Evolutionary conservation across 352 stramenopile species (phyloP).

Genomic region (Phytophthora citrophthora): DNA sequence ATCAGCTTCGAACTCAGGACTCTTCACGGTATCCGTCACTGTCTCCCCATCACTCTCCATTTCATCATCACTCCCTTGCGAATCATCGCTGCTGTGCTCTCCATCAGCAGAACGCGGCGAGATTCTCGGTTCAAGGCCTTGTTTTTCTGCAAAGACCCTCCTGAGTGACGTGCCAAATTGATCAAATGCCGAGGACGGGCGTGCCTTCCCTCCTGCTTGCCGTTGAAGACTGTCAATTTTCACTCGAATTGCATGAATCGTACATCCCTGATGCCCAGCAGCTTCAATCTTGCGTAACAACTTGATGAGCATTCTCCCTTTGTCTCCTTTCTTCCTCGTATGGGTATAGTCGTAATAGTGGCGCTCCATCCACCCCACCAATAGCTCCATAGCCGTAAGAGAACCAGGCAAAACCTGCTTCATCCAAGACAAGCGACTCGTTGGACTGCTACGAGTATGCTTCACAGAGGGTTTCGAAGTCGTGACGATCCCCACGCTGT

Average conservation of each 20-base stretch:
- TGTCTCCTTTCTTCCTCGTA: conserved; percentile 35
- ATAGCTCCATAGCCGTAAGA: conserved; percentile 30
- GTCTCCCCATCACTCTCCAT: conserved; percentile 6
- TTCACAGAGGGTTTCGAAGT: conserved; percentile 13
- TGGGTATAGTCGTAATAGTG: conserved; percentile 30
- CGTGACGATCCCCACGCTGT: neutral
- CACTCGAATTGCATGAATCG: conserved; percentile 36
- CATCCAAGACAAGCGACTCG: conserved; percentile 33
- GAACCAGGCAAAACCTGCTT: conserved; percentile 21
- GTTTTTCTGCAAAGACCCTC: conserved; percentile 23
- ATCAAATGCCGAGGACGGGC: conserved; percentile 31
- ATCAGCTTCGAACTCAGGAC: conserved; percentile 1
- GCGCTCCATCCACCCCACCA: conserved; percentile 30
- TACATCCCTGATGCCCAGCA: conserved; percentile 25
- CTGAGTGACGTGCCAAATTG: conserved; percentile 24
- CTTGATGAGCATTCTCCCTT: conserved; percentile 31
- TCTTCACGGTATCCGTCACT: conserved; percentile 7
- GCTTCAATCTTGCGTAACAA: conserved; percentile 27
- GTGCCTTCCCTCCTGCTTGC: conserved; percentile 26
- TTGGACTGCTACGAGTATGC: conserved; percentile 13
- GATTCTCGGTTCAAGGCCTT: neutral
- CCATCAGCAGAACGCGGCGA: conserved; percentile 4
- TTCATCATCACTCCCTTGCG: conserved; percentile 18
- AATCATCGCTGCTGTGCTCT: conserved; percentile 5
- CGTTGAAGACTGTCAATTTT: conserved; percentile 42